A percentile compares a stretch with the other conserved stretches of the same genome.
Evolutionary conservation across 2,329 filamentous ascomycete genomes (phyloP).

Genomic region (Fusarium scirpi): DNA sequence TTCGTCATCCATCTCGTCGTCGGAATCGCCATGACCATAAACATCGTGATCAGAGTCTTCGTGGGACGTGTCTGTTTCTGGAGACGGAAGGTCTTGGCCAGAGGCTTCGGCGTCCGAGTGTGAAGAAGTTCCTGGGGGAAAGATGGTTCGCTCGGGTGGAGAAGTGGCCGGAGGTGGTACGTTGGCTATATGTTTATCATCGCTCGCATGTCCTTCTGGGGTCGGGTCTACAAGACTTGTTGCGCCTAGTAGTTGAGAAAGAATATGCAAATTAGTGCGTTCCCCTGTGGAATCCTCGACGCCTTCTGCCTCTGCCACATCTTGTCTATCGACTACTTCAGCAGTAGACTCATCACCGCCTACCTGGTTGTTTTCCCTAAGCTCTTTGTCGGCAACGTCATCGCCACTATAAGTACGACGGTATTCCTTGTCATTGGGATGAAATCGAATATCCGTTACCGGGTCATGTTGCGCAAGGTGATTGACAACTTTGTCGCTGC

Average conservation of each 20-base stretch:
- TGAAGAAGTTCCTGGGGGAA: neutral
- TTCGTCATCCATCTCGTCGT: constrained; percentile 3
- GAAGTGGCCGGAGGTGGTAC: neutral
- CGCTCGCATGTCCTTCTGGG: neutral
- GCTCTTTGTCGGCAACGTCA: neutral
- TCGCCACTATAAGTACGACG: neutral
- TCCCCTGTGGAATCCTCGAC: neutral
- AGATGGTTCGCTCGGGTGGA: neutral
- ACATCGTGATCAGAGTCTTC: neutral
- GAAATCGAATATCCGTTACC: neutral
- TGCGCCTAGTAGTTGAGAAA: neutral
- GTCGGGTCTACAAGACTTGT: neutral
- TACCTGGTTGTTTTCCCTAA: neutral
- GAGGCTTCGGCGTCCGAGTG: neutral
- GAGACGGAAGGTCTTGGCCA: neutral
- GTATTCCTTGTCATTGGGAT: neutral
- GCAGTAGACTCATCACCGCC: neutral
- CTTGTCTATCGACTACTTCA: neutral
- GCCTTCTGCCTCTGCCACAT: neutral
- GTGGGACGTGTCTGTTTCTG: neutral
- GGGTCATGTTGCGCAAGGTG: too few relatives aligned
- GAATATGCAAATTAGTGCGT: neutral
- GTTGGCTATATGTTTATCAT: neutral
- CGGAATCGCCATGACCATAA: neutral
- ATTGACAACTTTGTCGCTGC: neutral